Evolutionary conservation across 2,329 filamentous ascomycete genomes (phyloP).

Genomic region (Tolypocladium album): DNA sequence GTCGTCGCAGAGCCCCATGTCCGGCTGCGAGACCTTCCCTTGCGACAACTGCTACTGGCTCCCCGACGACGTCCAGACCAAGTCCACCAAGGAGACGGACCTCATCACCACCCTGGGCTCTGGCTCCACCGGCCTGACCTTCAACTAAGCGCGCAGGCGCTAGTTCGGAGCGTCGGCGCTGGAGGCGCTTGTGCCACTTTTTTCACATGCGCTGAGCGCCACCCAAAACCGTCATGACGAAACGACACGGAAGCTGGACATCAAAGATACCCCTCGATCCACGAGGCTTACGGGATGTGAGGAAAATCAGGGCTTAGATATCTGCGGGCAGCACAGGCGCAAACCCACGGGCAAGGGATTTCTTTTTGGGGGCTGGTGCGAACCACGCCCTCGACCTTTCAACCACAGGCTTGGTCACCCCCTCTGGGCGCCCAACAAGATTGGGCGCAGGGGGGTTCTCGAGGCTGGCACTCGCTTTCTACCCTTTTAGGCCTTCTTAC

Average conservation of each 20-base stretch:
- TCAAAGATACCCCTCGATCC: conserved; percentile 17
- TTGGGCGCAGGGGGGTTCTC: conserved; percentile 5
- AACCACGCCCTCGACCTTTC: neutral
- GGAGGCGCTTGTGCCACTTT: neutral
- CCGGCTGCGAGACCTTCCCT: conserved; percentile 40
- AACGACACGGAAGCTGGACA: conserved; percentile 7
- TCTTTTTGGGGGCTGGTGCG: neutral
- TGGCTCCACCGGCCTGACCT: conserved; percentile 8
- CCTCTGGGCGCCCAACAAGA: neutral
- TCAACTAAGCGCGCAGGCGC: neutral
- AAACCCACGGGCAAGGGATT: neutral
- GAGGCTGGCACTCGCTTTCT: conserved; percentile 17
- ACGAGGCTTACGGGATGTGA: conserved; percentile 9
- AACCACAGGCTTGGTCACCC: conserved; percentile 12
- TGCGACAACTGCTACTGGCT: conserved; percentile 44
- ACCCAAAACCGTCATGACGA: conserved; percentile 7
- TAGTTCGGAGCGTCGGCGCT: neutral
- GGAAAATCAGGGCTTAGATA: conserved; percentile 7
- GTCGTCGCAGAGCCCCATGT: conserved; percentile 24
- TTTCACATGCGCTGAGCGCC: conserved; percentile 13
- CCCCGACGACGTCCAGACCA: conserved; percentile 44
- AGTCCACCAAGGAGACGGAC: conserved; percentile 34
- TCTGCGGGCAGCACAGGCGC: neutral
- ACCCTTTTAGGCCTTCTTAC: conserved; percentile 1
- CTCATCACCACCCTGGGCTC: conserved; percentile 40